phyloP scores from a whole-genome alignment of 2,329 filamentous ascomycete species.

The Aspergillus sp. region DNA sequence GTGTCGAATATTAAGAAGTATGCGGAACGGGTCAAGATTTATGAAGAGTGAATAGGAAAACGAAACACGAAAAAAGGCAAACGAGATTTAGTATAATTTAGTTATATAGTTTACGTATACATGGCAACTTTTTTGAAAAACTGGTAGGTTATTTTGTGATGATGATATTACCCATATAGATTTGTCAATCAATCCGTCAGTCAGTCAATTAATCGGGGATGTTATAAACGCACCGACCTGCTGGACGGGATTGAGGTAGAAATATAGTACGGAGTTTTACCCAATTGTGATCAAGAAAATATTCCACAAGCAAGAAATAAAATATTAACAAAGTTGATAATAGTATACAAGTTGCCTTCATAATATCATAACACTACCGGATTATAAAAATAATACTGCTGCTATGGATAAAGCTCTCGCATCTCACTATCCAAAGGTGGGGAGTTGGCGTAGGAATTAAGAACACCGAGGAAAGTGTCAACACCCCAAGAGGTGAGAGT shows the following conservation, averaged over 20 bases:
- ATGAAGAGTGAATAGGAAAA: slow-evolving; percentile 56
- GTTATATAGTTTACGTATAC: background rate
- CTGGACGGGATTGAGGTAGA: no score
- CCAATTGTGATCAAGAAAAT: no score
- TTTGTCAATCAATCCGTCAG: no score
- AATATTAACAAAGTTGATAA: slow-evolving; percentile 6
- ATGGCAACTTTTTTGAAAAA: background rate
- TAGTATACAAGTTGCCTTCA: slow-evolving; percentile 20
- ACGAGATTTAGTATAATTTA: background rate
- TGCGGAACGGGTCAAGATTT: slow-evolving; percentile 78
- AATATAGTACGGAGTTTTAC: no score
- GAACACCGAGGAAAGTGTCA: background rate
- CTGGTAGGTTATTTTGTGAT: no score
- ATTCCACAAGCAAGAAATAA: background rate
- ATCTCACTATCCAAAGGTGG: slow-evolving; percentile 6
- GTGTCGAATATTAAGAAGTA: slow-evolving; percentile 82
- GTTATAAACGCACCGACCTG: no score
- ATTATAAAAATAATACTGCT: slow-evolving; percentile 22
- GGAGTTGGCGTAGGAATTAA: background rate
- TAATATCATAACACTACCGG: slow-evolving; percentile 24
- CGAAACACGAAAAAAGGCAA: slow-evolving; percentile 38
- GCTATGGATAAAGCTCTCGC: slow-evolving; percentile 13
- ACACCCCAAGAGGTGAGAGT: background rate
- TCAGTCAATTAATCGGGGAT: no score
- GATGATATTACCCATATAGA: no score